These are phyloP conservation scores for Protostelium mycophagum DNA, from an alignment of 78 protist genomes.

Conservation along the genomic window DNA sequence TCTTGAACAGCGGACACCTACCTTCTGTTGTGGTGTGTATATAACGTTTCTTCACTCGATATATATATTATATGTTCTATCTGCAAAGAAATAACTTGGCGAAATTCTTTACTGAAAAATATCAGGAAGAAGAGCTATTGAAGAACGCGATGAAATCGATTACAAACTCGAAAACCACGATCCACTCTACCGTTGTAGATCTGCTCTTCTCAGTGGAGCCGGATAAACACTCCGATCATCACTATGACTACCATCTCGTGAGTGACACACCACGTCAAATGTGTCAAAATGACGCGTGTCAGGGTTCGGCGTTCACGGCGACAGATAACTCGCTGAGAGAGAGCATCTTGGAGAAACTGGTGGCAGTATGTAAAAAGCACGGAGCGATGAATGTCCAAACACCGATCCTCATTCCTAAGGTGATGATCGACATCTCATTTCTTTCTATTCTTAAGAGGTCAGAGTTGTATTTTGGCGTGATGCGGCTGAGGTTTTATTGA, in stretches of 20 bases:
- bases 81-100: not conserved
- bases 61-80: too few species aligned
- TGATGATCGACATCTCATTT: slow-evolving; percentile 4
- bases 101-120: too few species aligned
- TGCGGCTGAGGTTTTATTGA: too few species aligned
- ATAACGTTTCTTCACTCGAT: not conserved
- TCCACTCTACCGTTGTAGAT: slow-evolving; percentile 4
- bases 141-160: slow-evolving; percentile 51
- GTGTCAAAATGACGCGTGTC: not conserved
- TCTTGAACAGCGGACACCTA: slow-evolving; percentile 25
- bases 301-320: not conserved
- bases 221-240: not conserved
- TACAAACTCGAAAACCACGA: slow-evolving; percentile 28
- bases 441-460: too few species aligned
- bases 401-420: slow-evolving; percentile 44
- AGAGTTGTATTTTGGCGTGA: too few species aligned
- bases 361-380: slow-evolving; percentile 3
- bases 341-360: not conserved
- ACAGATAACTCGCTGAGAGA: not conserved
- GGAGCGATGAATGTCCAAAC: slow-evolving; percentile 50
- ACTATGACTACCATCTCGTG: not conserved
- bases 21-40: slow-evolving; percentile 30
- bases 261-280: too few species aligned
- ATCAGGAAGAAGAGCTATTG: slow-evolving; percentile 47
- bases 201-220: not conserved